phyloP scores from a whole-genome alignment of 306 rosid species.

The Dryas alaskensis region DNA sequence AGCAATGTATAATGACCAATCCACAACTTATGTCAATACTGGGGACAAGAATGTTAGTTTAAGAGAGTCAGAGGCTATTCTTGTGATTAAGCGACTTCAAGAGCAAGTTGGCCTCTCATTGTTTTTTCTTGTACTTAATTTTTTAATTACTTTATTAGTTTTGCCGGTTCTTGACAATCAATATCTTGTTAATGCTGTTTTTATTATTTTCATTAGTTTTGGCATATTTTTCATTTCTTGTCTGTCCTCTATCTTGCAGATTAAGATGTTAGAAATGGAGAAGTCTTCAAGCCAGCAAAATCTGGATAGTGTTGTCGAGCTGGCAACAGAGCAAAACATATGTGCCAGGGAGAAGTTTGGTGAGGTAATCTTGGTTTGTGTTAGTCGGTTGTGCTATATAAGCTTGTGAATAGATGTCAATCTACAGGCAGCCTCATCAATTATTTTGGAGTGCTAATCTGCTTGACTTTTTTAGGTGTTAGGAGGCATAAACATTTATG shows the following conservation, averaged over 20 bases:
- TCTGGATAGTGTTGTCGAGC: constrained; percentile 66
- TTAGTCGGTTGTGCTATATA: constrained; percentile 8
- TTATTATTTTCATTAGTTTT: background rate
- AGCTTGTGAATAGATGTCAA: background rate
- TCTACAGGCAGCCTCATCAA: background rate
- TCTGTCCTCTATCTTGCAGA: constrained; percentile 43
- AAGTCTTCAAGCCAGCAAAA: constrained; percentile 72
- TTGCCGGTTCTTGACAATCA: background rate
- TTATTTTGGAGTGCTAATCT: constrained; percentile 1
- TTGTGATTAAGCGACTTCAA: constrained; percentile 82
- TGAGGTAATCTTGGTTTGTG: constrained; percentile 51
- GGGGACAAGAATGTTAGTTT: constrained; percentile 48
- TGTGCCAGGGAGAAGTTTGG: constrained; percentile 59
- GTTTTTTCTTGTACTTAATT: background rate
- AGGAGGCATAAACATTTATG: background rate
- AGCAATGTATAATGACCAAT: constrained; percentile 30
- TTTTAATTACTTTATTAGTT: background rate
- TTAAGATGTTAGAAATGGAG: constrained; percentile 71
- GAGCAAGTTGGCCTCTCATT: constrained; percentile 54
- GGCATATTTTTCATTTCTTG: constrained; percentile 10
- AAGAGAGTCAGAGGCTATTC: constrained; percentile 66
- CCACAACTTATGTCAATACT: constrained; percentile 27
- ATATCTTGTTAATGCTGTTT: constrained; percentile 29
- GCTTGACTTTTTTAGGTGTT: background rate
- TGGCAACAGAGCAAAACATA: constrained; percentile 68